Evolutionary conservation across 768 basidiomycete species (phyloP).

Genomic region (Auricularia sp.): DNA sequence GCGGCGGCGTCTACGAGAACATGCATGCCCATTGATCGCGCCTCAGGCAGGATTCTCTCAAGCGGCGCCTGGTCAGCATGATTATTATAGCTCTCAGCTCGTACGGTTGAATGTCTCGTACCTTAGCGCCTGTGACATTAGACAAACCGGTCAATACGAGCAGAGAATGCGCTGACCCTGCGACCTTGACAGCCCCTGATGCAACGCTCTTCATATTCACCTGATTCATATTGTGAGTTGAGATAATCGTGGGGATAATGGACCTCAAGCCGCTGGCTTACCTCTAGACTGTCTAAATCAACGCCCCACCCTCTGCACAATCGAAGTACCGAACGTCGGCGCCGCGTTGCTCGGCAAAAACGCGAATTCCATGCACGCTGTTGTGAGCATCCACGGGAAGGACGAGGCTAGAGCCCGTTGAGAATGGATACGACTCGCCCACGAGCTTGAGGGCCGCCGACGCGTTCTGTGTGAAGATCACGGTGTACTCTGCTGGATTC

Average conservation of each 20-base stretch:
- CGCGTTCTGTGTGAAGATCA: slow-evolving; percentile 75
- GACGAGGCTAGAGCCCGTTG: slow-evolving; percentile 43
- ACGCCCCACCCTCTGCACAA: slow-evolving; percentile 55
- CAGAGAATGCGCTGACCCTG: slow-evolving; percentile 39
- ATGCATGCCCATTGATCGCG: slow-evolving; percentile 51
- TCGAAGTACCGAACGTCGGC: slow-evolving; percentile 57
- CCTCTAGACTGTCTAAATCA: slow-evolving; percentile 47
- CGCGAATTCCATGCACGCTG: slow-evolving; percentile 72
- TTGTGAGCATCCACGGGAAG: slow-evolving; percentile 76
- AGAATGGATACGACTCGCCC: slow-evolving; percentile 72
- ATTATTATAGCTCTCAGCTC: not conserved
- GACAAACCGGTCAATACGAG: slow-evolving; percentile 75
- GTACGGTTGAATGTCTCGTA: slow-evolving; percentile 19
- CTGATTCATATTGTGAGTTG: no score
- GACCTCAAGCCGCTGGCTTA: slow-evolving; percentile 18
- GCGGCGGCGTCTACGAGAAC: slow-evolving; percentile 76
- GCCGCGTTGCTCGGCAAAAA: slow-evolving; percentile 50
- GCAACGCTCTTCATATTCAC: not conserved
- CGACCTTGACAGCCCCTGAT: slow-evolving; percentile 14
- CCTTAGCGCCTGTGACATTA: slow-evolving; percentile 71
- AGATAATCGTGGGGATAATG: no score
- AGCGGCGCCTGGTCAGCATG: not conserved
- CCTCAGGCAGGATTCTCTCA: slow-evolving; percentile 38
- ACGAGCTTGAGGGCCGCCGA: slow-evolving; percentile 71
- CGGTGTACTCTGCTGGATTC: slow-evolving; percentile 56